Evolutionary conservation across 768 basidiomycete genomes (phyloP), one percentile per base, ranked within the genome.

Genomic region (Mycena vitilis): DNA sequence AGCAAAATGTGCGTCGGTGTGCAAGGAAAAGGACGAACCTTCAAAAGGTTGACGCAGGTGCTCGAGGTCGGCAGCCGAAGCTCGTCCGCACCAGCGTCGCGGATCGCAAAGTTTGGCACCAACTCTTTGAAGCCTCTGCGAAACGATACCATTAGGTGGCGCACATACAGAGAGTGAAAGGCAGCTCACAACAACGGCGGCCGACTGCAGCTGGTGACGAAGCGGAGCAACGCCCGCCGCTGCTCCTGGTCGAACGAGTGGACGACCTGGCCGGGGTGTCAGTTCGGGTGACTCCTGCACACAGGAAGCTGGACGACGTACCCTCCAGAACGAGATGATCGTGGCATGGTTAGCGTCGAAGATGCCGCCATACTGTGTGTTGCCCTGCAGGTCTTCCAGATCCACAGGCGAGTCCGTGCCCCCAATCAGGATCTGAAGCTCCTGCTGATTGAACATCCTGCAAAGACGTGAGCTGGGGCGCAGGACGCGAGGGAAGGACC

Each of bases 381-480:
- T 84, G 11, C 77, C 74, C 65, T 90, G 83, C 65, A 98, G 79
- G 78, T 99, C 96, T 18, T 91, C 89, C 10, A 98, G 71, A 75
- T 96, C 93, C 54, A 97, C 91, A 0, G 92, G 91, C 0, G 93
- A 83, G 67, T 96, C 92, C 38, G 93, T 92, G 9, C 95, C 95
- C 0, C 96, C 96, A 8, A 99, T 84, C 1, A 99, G 83, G 55
- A 97, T 91, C 76, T 96, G 95, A 5, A 98, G 83, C 78, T 99
- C 98, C 76, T 95, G 93, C 71, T 97, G 96, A 78, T 98, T 97
- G 81, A 99, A 99, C 94, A 99, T 96, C 52, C 95, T 94, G 69
- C 11, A 66, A 56, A 36, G 15, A 40, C 36, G 51, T 25, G 44
- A 40, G 22, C 22, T n/a, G 9, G 23, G 15, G 13, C 38, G 49